Evolutionary conservation across 768 basidiomycete genomes (phyloP).

Genomic region (Austroboletus eburneus): DNA sequence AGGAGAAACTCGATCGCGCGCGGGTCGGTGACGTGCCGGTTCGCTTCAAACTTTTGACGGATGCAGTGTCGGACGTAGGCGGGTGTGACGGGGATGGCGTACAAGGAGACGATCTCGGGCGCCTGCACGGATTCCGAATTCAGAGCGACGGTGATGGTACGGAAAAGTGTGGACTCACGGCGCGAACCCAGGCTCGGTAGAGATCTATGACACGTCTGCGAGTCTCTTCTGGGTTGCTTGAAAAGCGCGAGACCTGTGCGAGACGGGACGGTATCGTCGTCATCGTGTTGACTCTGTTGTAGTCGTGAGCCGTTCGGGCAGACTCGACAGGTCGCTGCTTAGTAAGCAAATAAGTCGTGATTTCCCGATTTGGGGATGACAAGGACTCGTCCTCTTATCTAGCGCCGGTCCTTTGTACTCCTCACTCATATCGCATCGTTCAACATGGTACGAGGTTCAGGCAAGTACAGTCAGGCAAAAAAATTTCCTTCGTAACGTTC

Average conservation of each 20-base stretch:
- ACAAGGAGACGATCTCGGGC: conserved; percentile 83
- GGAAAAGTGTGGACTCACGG: conserved; percentile 51
- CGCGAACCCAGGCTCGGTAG: conserved; percentile 92
- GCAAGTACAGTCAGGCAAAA: conserved; percentile 3
- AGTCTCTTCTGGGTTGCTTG: conserved; percentile 53
- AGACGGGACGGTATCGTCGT: conserved; percentile 89
- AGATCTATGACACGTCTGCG: conserved; percentile 66
- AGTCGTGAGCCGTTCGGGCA: neutral
- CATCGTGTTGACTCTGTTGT: conserved; percentile 35
- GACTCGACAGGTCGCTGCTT: conserved; percentile 12
- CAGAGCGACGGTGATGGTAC: too few species aligned
- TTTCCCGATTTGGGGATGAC: conserved; percentile 11
- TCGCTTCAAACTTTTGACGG: conserved; percentile 81
- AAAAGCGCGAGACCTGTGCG: conserved; percentile 64
- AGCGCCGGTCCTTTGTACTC: conserved; percentile 1
- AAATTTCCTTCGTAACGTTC: neutral
- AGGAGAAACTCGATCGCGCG: conserved; percentile 83
- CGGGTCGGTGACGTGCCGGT: conserved; percentile 77
- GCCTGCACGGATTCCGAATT: conserved; percentile 55
- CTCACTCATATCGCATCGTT: neutral
- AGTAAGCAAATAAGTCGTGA: conserved; percentile 8
- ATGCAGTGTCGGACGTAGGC: conserved; percentile 76
- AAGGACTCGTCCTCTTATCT: conserved; percentile 13
- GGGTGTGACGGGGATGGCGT: conserved; percentile 78
- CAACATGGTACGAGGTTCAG: conserved; percentile 33